Base-by-base conservation (phyloP, 352 stramenopile genomes). In the Globisporangium polare region DNA sequence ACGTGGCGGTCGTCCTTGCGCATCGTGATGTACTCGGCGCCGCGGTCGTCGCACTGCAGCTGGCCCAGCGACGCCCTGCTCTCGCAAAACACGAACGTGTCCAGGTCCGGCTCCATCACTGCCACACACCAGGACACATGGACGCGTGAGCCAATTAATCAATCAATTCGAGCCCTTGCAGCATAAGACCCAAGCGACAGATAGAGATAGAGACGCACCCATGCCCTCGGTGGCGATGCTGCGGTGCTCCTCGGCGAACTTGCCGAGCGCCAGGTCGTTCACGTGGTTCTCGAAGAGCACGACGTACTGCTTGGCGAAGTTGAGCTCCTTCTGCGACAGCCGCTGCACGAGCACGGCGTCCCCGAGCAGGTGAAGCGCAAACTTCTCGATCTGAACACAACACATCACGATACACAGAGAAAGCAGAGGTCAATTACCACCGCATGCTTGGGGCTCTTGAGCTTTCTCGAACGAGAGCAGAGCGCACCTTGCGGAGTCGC, bases 21-120 rank as follows among this genome's bases (percentile, higher is more conserved):
- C 45, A 92, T 75, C 5, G 77, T 73, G 31, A 93, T 71, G 57
- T 78, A 83, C 35, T 89, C 81, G 26, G 73, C 66, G 26, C 86
- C 86, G 18, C 80, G 79, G 58, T 95, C 83, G 59, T 95, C 86
- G 29, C 72, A 79, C 71, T 90, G 75, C 42, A 95, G 66, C 31
- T 83, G 68, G 2, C 75, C 73, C 5, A 86, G 69, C 15, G 74
- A 70, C 15, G 65, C 63, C 45, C 81, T 83, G 61, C 80, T 88
- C 66, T 92, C 75, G 58, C 83, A 92, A 53, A 95, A 92, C 31
- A 95, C 86, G 62, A 95, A 95, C 33, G 66, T 69, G 55, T 95
- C 82, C 26, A 95, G 53, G 65, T 93, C 78, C 2, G 86, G 86
- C 53, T 88, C 64, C 1, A 75, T n/a, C 7, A 92, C 85, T 94